Evolutionary conservation across 176 grass and related monocot species (phyloP), one percentile per base, ranked within the genome.

Genomic region (Dactylis glomerata): DNA sequence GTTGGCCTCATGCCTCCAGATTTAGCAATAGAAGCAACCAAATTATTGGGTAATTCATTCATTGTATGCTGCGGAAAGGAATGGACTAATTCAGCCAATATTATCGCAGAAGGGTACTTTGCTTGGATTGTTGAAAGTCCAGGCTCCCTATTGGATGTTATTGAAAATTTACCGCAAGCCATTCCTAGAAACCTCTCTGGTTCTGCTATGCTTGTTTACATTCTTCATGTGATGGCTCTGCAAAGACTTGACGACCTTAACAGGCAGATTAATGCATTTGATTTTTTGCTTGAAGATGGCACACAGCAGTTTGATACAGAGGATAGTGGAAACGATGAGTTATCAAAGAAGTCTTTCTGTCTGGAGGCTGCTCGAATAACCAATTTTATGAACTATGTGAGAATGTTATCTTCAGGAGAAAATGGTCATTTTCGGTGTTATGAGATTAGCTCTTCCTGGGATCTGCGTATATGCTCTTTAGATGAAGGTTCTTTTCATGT

Each of bases 231-330:
- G 52, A 95, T 95, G 91, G 81, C 68, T 76, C 70, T 98, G 67
- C 96, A 98, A 78, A 91, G 93, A 83, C 81, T 95, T 42, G 83
- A 85, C 78, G 91, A 98, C 62, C 86, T 94, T 88, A 95, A 95
- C 58, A 91, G 93, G 78, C 83, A 94, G 90, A 95, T 95, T 86
- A 88, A 83, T 62, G 88, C 86, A 81, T 90, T 92, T 54, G 82
- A 90, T 27, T 95, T 86, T 81, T 92, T 92, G 84, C 89, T 90
- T 89, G 88, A 93, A 74, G 75, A 75, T 65, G 69, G 55, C 69
- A 54, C 77, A 59, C 61, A 76, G 17, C 36, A 68, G 77, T 57
- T 84, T 42, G 57, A 78, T 57, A 90, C 68, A 38, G 78, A 86
- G 51, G 74, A 81, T 77, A 83, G 66, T 77, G 65, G 49, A 79